A percentile compares a stretch with the other conserved stretches of the same genome.
These are phyloP conservation scores for Citrus glauca DNA, from an alignment of 345 rosid species.

Conservation along the genomic window DNA sequence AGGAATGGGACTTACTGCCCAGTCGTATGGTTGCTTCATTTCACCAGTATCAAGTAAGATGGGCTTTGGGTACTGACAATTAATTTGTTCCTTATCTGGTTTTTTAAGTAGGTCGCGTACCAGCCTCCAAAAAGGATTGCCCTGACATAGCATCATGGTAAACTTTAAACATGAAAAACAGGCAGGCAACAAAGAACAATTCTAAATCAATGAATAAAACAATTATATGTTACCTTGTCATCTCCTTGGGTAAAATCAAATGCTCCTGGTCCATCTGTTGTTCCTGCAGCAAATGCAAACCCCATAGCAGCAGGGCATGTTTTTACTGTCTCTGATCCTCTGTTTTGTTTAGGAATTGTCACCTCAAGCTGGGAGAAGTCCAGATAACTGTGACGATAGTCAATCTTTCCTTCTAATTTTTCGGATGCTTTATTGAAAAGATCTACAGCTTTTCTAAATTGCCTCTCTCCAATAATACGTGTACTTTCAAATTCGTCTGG, in stretches of 20 bases:
- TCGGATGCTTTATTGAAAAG: slow-evolving; percentile 86
- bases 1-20: slow-evolving; percentile 70
- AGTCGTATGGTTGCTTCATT: slow-evolving; percentile 89
- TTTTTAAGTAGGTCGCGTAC: slow-evolving; percentile 72
- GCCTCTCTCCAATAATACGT: slow-evolving; percentile 87
- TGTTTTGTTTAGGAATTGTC: slow-evolving; percentile 48
- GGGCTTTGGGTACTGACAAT: slow-evolving; percentile 94
- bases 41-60: slow-evolving; percentile 97
- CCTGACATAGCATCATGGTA: slow-evolving; percentile 36
- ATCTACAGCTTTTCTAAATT: slow-evolving; percentile 70
- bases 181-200: slow-evolving; percentile 7
- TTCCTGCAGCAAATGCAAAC: slow-evolving; percentile 95
- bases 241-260: slow-evolving; percentile 98
- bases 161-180: slow-evolving; percentile 8
- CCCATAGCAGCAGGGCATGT: slow-evolving; percentile 99
- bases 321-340: slow-evolving; percentile 66
- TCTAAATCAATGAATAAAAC: neutral
- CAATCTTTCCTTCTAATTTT: slow-evolving; percentile 70
- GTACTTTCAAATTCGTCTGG: slow-evolving; percentile 99
- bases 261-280: slow-evolving; percentile 99
- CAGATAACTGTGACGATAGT: slow-evolving; percentile 65
- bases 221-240: slow-evolving; percentile 48
- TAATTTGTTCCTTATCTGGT: slow-evolving; percentile 62
- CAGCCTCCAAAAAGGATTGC: slow-evolving; percentile 91
- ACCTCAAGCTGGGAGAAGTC: slow-evolving; percentile 92